Evolutionary conservation across 2,329 filamentous ascomycete genomes (phyloP).

Genomic region (Trichoderma gracile): DNA sequence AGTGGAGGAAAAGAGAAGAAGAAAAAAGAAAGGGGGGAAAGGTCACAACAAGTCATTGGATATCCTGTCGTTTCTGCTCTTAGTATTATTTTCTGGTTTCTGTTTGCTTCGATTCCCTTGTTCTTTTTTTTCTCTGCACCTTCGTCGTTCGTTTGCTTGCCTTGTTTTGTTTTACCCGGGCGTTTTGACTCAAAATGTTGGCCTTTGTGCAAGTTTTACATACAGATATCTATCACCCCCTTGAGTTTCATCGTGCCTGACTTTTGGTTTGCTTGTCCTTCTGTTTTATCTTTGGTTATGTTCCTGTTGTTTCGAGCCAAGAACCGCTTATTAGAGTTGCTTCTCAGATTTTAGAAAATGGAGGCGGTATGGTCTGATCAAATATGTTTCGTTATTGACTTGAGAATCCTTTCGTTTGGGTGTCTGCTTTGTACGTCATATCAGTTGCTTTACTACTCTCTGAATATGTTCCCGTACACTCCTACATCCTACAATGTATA

Average conservation of each 20-base stretch:
- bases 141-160: background rate
- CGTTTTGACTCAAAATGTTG: constrained; percentile 13
- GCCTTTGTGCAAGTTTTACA: background rate
- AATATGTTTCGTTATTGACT: background rate
- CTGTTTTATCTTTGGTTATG: too few species aligned
- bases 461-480: too few species aligned
- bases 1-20: background rate
- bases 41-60: too few species aligned
- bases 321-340: background rate
- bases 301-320: background rate
- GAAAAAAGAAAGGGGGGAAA: background rate
- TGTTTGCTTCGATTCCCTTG: background rate
- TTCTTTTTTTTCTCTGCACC: background rate
- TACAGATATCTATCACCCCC: background rate
- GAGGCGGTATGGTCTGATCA: constrained; percentile 5
- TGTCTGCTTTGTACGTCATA: background rate
- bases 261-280: too few species aligned
- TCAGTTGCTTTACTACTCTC: too few species aligned
- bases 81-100: too few species aligned
- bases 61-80: too few species aligned
- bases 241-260: background rate
- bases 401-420: constrained; percentile 4
- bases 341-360: background rate
- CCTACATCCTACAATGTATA: too few species aligned
- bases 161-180: background rate